Evolutionary conservation across 345 rosid species (phyloP).

Genomic region (Brassica carinata): DNA sequence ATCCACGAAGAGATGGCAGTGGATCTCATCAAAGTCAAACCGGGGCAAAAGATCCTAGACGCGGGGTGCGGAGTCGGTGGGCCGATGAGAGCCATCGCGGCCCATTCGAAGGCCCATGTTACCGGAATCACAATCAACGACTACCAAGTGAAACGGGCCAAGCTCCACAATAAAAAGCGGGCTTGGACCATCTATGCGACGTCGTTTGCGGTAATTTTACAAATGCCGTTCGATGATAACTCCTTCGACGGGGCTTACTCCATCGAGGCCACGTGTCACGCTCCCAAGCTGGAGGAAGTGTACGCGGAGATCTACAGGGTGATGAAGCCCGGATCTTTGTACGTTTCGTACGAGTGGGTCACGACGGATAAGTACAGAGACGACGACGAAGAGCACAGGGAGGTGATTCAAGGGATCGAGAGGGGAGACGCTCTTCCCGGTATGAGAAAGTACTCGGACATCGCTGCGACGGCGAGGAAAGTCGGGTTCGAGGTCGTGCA

Average conservation of each 20-base stretch:
- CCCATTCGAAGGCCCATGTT: slow-evolving; percentile 81
- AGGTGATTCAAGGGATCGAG: slow-evolving; percentile 85
- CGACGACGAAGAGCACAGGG: slow-evolving; percentile 60
- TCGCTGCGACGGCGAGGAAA: slow-evolving; percentile 61
- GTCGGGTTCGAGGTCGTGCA: slow-evolving; percentile 86
- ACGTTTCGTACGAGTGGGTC: slow-evolving; percentile 92
- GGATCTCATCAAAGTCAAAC: slow-evolving; percentile 67
- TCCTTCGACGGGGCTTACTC: slow-evolving; percentile 98
- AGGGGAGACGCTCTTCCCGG: slow-evolving; percentile 93
- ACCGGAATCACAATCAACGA: slow-evolving; percentile 96
- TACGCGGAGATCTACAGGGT: slow-evolving; percentile 81
- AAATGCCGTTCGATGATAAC: slow-evolving; percentile 78
- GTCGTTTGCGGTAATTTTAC: slow-evolving; percentile 85
- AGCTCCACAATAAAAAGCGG: slow-evolving; percentile 84
- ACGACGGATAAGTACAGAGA: slow-evolving; percentile 68
- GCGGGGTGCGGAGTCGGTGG: slow-evolving; percentile 98
- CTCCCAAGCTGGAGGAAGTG: slow-evolving; percentile 86
- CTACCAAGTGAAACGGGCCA: slow-evolving; percentile 89
- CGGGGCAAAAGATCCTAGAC: slow-evolving; percentile 66
- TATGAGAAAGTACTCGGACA: slow-evolving; percentile 58
- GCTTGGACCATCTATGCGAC: slow-evolving; percentile 70
- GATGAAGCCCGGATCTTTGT: slow-evolving; percentile 77
- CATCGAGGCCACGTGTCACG: slow-evolving; percentile 96
- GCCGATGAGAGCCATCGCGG: slow-evolving; percentile 98
- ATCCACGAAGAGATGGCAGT: slow-evolving; percentile 88